Base-by-base conservation (phyloP, 305 asterid species). In the Solanum hybrid region DNA sequence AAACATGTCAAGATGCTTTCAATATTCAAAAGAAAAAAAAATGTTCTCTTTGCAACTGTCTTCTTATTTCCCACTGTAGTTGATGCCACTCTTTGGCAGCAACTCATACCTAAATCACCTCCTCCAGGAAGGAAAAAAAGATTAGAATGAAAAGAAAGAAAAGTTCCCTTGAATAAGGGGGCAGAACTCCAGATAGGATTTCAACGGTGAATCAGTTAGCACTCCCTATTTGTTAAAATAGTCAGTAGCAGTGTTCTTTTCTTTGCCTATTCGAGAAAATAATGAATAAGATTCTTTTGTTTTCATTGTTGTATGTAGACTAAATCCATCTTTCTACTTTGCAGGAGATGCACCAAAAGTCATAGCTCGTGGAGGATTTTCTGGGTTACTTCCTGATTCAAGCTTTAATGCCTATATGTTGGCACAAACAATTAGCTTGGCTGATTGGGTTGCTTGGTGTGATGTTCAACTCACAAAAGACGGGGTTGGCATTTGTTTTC, bases 391-490 rank as follows among this genome's bases (percentile, higher is more conserved):
- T 89, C 95, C 95, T 1, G 97, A 93, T 71, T 94, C 97, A 34
- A 92, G 97, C 90, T 40, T 0, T 20, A 38, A 42, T 85, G 96
- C 96, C 14, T 95, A 92, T 89, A 0, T 0, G 6, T 14, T 92
- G 10, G 93, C 95, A 6, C 37, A 36, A 38, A 1, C 1, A 5
- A 35, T 89, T 14, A 85, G 94, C 89, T 66, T 75, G 12, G 26
- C 92, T 10, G 69, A 91, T 85, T 34, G 86, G 17, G 86, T 87
- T 79, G 38, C 91, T 24, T 94, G 94, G 96, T 95, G 98, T 40
- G 95, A 95, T 79, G 93, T 95, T 78, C 97, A 94, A 91, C 96
- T 94, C 72, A 95, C 94, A 6, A 94, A 95, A 91, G 97, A 95
- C 78, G 93, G 89, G 85, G 85, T 29, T 13, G 96, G 96, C 66